Base-by-base conservation (phyloP, 768 basidiomycete species). In the Pisolithus albus region DNA sequence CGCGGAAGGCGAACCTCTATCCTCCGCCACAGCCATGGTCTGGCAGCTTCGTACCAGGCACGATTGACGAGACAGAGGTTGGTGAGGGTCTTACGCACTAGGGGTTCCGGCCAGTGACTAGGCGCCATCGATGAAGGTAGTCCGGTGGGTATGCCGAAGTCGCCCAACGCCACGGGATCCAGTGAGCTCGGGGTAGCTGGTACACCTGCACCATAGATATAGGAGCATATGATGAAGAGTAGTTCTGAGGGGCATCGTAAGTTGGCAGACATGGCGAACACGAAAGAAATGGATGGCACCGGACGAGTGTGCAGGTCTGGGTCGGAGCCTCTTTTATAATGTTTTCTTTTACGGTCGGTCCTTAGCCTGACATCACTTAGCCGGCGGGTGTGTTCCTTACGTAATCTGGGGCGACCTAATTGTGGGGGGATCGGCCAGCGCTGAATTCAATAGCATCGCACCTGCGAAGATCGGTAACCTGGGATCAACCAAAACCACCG, bases 21-120 rank as follows among this genome's bases (percentile, higher is more conserved):
- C 53, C 82, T 82, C 52, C 79, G 80, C 89, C 90, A 93, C 5
- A 93, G 72, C 87, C 86, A 92, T 0, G 89, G 89, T 58, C 84
- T 86, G n/a, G 90, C 87, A 1, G 88, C 90, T 26, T 81, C 78
- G 61, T 82, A 81, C 86, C 87, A 92, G 3, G 81, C 75, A 60
- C 74, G 85, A 61, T 82, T 88, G 40, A 90, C 88, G 54, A 88
- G 78, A 59, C 85, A 88, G 41, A 92, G 82, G 58, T 68, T 82
- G 5, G 80, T 74, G 19, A 93, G 74, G 0, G 90, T 83, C 52
- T 68, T 74, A 11, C 89, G 80, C 23, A 81, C 75, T 28, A 81
- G 59, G 5, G 79, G 73, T 56, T 91, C 89, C 0, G 86, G 70
- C 82, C 83, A 88, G 62, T 80, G 77, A 15, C 79, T 71, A 1